A percentile compares a stretch with the other conserved stretches of the same genome.
Conservation (phyloP, 371 early-diverging fungal species). For the Coemansia sp. region DNA sequence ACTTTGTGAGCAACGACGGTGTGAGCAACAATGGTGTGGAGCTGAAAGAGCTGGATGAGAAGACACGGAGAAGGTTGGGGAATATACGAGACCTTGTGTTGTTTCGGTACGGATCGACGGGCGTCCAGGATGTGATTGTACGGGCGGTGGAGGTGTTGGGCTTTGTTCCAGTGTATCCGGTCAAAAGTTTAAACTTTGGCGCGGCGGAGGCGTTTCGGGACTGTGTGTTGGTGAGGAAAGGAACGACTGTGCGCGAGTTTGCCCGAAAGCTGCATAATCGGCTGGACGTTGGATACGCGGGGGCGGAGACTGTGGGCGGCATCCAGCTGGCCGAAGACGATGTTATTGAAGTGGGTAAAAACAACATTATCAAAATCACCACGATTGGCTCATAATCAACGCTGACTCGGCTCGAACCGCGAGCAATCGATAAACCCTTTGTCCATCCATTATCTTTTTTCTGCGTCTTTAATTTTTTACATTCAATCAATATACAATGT, state of each 20-base stretch:
- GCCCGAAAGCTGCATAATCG: constrained; percentile 64
- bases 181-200: constrained; percentile 66
- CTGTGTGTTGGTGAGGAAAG: constrained; percentile 66
- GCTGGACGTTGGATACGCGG: constrained; percentile 63
- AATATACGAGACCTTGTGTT: constrained; percentile 77
- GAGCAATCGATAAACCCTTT: no score
- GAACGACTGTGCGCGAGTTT: constrained; percentile 72
- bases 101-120: constrained; percentile 77
- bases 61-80: constrained; percentile 63
- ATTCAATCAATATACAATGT: constrained; percentile 16
- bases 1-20: constrained; percentile 54
- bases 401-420: no score
- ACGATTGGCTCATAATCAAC: neutral
- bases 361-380: constrained; percentile 38
- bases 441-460: neutral
- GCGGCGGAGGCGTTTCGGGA: constrained; percentile 60
- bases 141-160: constrained; percentile 63
- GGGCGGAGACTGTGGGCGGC: constrained; percentile 72
- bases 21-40: constrained; percentile 4
- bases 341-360: constrained; percentile 40
- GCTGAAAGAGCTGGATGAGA: constrained; percentile 62
- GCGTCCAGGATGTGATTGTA: constrained; percentile 65
- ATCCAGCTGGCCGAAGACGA: constrained; percentile 60
- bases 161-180: constrained; percentile 71
- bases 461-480: neutral